Percentiles rank a stretch among this genome's conserved stretches.
Conservation (phyloP, 2,329 filamentous ascomycete species). For the Fusarium oxysporum region DNA sequence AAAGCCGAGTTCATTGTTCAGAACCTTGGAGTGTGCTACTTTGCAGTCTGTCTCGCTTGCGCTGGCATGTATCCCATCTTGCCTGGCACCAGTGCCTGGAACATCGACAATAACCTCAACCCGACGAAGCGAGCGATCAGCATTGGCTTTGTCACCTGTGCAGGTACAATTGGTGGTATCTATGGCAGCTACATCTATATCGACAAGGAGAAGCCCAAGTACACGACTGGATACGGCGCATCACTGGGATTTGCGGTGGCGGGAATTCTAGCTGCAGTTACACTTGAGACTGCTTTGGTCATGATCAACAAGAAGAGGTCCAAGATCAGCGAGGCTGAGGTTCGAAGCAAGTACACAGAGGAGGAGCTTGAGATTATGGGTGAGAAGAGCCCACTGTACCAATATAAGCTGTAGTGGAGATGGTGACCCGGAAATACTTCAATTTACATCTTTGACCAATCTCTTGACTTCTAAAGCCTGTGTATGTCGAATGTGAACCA, state of each 20-base stretch:
- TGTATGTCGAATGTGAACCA: too few species aligned
- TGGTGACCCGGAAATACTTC: too few species aligned
- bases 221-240: constrained; percentile 44
- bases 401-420: constrained; percentile 5
- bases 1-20: constrained; percentile 35
- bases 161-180: constrained; percentile 41
- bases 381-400: constrained; percentile 47
- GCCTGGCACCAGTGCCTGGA: constrained; percentile 53
- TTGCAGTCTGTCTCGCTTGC: constrained; percentile 35
- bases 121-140: constrained; percentile 51
- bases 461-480: too few species aligned
- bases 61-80: constrained; percentile 53
- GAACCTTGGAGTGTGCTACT: constrained; percentile 36
- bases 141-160: constrained; percentile 49
- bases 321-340: constrained; percentile 39
- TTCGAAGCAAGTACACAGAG: constrained; percentile 45
- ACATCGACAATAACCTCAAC: constrained; percentile 50
- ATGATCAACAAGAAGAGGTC: constrained; percentile 44
- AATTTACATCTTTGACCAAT: too few species aligned
- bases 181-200: constrained; percentile 44
- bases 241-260: constrained; percentile 35
- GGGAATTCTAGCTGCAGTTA: constrained; percentile 27
- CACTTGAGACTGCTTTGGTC: constrained; percentile 37
- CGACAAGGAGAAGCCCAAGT: constrained; percentile 40
- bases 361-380: constrained; percentile 49